phyloP scores from a whole-genome alignment of 1,284 basidiomycete species.

The Leccinum olivaceoglutinosum region DNA sequence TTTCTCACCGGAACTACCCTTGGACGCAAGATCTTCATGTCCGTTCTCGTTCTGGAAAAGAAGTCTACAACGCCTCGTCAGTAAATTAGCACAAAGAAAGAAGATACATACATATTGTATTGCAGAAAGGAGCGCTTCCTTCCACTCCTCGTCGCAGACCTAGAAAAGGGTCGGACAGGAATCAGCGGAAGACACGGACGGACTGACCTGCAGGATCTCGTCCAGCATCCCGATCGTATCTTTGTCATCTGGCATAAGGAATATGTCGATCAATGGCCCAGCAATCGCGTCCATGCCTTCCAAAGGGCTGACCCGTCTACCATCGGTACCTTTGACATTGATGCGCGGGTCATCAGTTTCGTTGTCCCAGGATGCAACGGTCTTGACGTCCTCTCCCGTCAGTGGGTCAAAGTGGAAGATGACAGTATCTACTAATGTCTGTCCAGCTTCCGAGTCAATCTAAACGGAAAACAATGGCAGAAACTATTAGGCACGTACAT shows the following conservation, averaged over 20 bases:
- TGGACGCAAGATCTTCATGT: no score
- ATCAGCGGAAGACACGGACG: not conserved
- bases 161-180: constrained; percentile 21
- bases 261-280: constrained; percentile 55
- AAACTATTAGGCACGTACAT: constrained; percentile 39
- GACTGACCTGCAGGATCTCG: constrained; percentile 54
- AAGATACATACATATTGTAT: no score
- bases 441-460: constrained; percentile 10
- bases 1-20: no score
- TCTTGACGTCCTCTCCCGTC: constrained; percentile 57
- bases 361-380: constrained; percentile 13
- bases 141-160: constrained; percentile 15
- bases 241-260: constrained; percentile 40
- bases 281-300: constrained; percentile 56
- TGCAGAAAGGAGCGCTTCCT: no score
- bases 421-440: constrained; percentile 58
- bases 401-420: constrained; percentile 76
- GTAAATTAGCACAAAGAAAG: no score
- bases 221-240: constrained; percentile 61
- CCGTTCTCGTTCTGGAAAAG: no score
- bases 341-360: not conserved
- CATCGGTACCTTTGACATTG: constrained; percentile 8
- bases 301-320: constrained; percentile 28
- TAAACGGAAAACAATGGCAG: not conserved
- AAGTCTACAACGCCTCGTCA: no score